Percentiles rank a stretch among this genome's conserved stretches.
phyloP scores from a whole-genome alignment of 2,329 filamentous ascomycete genomes.

The Diatrype stigma region DNA sequence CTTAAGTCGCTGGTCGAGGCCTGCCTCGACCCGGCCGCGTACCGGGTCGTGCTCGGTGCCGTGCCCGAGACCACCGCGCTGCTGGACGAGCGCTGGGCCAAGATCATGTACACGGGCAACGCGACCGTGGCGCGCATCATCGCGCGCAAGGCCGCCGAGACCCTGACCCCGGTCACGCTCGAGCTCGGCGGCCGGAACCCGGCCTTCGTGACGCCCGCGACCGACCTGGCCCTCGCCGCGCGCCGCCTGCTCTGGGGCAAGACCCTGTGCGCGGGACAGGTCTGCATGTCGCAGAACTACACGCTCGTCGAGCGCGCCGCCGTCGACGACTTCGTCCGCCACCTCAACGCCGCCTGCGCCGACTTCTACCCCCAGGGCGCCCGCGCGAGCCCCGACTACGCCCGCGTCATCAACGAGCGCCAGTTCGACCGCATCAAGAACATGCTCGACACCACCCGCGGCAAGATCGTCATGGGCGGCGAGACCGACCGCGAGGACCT shows the following conservation, averaged over 20 bases:
- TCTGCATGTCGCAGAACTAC: slow-evolving; percentile 93
- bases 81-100: slow-evolving; percentile 89
- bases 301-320: slow-evolving; percentile 75
- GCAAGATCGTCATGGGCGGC: slow-evolving; percentile 84
- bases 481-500: slow-evolving; percentile 73
- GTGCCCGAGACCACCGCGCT: slow-evolving; percentile 76
- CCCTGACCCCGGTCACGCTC: slow-evolving; percentile 80
- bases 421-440: slow-evolving; percentile 82
- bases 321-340: slow-evolving; percentile 65
- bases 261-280: slow-evolving; percentile 78
- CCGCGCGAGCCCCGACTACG: slow-evolving; percentile 72
- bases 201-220: slow-evolving; percentile 81
- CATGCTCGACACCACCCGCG: slow-evolving; percentile 80
- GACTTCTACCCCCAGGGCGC: slow-evolving; percentile 83
- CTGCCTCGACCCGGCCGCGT: slow-evolving; percentile 72
- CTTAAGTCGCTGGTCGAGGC: slow-evolving; percentile 74
- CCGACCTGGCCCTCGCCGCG: slow-evolving; percentile 76
- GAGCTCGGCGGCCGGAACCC: slow-evolving; percentile 93
- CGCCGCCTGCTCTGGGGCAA: slow-evolving; percentile 87
- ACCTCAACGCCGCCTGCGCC: slow-evolving; percentile 66
- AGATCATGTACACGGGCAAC: slow-evolving; percentile 94
- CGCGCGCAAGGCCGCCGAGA: slow-evolving; percentile 81
- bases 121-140: slow-evolving; percentile 78
- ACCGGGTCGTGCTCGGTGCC: slow-evolving; percentile 74
- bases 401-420: slow-evolving; percentile 72